These are phyloP conservation scores for Pichia ethanolica DNA, from an alignment of 805 yeast genomes.

Conservation along the genomic window DNA sequence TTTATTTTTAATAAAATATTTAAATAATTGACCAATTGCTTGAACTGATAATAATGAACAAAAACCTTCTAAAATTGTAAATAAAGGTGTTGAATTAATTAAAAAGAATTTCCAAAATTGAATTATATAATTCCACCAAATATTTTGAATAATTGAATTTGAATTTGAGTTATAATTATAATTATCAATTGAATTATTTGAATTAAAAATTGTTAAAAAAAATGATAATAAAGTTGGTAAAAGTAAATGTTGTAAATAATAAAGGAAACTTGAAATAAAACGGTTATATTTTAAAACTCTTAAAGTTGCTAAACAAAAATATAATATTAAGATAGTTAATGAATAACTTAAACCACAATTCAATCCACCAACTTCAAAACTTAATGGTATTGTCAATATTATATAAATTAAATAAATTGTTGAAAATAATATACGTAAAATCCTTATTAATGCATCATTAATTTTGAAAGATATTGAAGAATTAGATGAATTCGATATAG, in stretches of 20 bases:
- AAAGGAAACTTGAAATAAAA: constrained; percentile 42
- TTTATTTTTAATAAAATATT: constrained; percentile 54
- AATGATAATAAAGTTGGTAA: constrained; percentile 76
- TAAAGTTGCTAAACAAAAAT: constrained; percentile 66
- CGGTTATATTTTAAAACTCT: constrained; percentile 46
- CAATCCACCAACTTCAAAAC: constrained; percentile 90
- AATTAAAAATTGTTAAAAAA: constrained; percentile 47
- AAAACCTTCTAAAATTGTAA: constrained; percentile 86
- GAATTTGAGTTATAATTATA: neutral
- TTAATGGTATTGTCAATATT: constrained; percentile 78
- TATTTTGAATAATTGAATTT: constrained; percentile 10
- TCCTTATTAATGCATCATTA: constrained; percentile 11
- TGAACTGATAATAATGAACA: constrained; percentile 90
- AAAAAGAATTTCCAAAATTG: constrained; percentile 66
- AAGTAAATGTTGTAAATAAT: constrained; percentile 74
- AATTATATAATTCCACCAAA: constrained; percentile 36
- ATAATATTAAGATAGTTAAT: constrained; percentile 60
- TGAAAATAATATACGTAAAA: constrained; percentile 37
- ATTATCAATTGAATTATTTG: constrained; percentile 10
- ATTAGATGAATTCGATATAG: neutral
- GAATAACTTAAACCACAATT: constrained; percentile 85
- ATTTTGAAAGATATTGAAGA: neutral
- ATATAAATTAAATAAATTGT: constrained; percentile 59
- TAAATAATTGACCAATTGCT: constrained; percentile 76
- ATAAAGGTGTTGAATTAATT: constrained; percentile 78